phyloP scores from a whole-genome alignment of 306 rosid species.

The Vigna unguiculata region DNA sequence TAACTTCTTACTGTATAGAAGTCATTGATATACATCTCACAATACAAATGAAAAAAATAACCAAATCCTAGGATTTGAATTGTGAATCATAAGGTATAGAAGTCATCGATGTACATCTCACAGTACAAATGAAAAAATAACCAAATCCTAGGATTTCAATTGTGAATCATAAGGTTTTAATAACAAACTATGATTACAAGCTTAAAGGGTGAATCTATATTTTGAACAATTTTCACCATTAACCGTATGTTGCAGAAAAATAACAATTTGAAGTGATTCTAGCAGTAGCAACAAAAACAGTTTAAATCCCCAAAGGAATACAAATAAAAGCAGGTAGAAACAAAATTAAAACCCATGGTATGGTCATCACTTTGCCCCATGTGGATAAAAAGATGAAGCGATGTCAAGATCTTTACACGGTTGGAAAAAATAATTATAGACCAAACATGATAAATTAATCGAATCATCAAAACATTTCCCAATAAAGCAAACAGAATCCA shows the following conservation, averaged over 20 bases:
- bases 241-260: not conserved
- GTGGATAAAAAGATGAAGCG: not conserved
- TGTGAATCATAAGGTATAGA: not conserved
- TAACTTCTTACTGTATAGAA: no score
- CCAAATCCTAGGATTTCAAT: not conserved
- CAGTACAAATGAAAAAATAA: not conserved
- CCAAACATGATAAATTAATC: not conserved
- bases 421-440: not conserved
- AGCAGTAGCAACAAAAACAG: not conserved
- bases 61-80: not conserved
- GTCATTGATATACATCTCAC: no score
- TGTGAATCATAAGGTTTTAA: not conserved
- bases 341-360: not conserved
- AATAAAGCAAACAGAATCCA: not conserved
- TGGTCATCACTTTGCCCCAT: constrained; percentile 12
- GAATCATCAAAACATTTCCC: constrained; percentile 10
- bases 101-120: no score
- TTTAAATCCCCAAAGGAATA: not conserved
- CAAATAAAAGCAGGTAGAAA: constrained; percentile 27
- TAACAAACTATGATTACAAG: not conserved
- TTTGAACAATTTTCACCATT: not conserved
- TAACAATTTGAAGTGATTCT: not conserved
- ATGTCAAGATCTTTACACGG: not conserved
- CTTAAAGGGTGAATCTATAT: not conserved
- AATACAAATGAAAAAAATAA: not conserved